Conservation (phyloP, 768 basidiomycete species). For the Phaeolepiota aurea region DNA sequence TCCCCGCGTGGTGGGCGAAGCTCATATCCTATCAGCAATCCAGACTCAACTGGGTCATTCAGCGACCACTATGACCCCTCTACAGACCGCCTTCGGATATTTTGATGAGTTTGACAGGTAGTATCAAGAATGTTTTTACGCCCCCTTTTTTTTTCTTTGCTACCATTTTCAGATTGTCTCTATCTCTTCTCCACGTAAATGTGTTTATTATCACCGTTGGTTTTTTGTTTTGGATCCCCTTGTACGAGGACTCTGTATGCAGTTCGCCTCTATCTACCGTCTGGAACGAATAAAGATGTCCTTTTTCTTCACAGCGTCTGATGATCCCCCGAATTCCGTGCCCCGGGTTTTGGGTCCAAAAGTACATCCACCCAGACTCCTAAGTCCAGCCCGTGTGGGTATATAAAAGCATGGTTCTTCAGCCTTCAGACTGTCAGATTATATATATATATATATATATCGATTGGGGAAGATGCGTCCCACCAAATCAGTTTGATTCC, state of each 20-base stretch:
- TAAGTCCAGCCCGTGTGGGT: not conserved
- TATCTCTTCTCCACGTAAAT: not conserved
- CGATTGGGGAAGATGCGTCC: no score
- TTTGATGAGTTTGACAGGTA: constrained; percentile 1
- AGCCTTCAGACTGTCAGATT: not conserved
- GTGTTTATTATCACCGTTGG: not conserved
- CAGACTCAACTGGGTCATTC: constrained; percentile 6
- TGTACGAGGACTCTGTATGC: not conserved
- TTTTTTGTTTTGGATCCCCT: not conserved
- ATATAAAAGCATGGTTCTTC: not conserved
- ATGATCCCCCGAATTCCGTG: not conserved
- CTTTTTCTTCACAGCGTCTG: not conserved
- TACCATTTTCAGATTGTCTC: not conserved
- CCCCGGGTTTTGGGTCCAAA: not conserved
- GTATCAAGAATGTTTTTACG: no score
- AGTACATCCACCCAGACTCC: not conserved
- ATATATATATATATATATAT: no score
- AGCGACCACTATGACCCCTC: constrained; percentile 7
- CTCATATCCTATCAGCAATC: constrained; percentile 9
- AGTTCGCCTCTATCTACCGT: not conserved
- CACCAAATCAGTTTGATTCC: not conserved
- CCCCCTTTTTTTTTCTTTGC: not conserved
- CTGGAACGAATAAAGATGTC: not conserved
- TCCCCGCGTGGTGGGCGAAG: not conserved
- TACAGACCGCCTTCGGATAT: constrained; percentile 4